These are phyloP conservation scores for Phaseolus coccineus DNA, from an alignment of 331 rosid species.

Conservation along the genomic window DNA sequence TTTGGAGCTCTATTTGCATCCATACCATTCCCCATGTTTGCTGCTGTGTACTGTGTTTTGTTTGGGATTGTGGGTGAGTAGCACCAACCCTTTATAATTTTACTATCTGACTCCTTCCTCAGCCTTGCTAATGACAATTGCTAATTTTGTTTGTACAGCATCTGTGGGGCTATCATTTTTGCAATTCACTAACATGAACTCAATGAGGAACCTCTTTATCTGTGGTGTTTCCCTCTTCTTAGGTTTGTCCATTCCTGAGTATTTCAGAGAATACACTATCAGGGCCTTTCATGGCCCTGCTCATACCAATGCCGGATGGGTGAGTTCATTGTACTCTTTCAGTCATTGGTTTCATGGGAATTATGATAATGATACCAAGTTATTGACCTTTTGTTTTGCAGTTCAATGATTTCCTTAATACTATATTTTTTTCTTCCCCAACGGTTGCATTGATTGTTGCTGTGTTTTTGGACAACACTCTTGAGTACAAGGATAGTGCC, in stretches of 20 bases:
- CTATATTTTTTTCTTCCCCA: conserved; percentile 85
- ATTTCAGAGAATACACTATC: conserved; percentile 80
- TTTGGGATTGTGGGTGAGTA: conserved; percentile 92
- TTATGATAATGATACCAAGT: background rate
- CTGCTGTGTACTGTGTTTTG: conserved; percentile 88
- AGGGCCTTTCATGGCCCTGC: conserved; percentile 84
- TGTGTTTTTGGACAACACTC: conserved; percentile 93
- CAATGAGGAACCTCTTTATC: conserved; percentile 91
- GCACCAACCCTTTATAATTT: background rate
- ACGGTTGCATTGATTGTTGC: conserved; percentile 81
- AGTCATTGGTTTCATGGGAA: background rate
- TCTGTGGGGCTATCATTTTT: conserved; percentile 94
- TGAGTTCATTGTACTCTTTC: conserved; percentile 50
- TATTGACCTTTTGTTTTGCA: conserved; percentile 47
- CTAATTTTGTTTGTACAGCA: conserved; percentile 58
- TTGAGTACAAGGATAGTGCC: conserved; percentile 84
- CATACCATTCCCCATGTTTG: conserved; percentile 89
- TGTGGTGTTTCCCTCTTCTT: conserved; percentile 81
- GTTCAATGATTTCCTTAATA: conserved; percentile 93
- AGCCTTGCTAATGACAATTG: conserved; percentile 29
- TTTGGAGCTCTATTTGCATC: conserved; percentile 95
- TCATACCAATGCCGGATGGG: conserved; percentile 94
- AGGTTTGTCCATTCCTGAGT: conserved; percentile 86
- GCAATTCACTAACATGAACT: conserved; percentile 99
- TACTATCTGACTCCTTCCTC: background rate